Base-by-base conservation (phyloP, 1,284 basidiomycete genomes). In the Boletus semigastroideus region DNA sequence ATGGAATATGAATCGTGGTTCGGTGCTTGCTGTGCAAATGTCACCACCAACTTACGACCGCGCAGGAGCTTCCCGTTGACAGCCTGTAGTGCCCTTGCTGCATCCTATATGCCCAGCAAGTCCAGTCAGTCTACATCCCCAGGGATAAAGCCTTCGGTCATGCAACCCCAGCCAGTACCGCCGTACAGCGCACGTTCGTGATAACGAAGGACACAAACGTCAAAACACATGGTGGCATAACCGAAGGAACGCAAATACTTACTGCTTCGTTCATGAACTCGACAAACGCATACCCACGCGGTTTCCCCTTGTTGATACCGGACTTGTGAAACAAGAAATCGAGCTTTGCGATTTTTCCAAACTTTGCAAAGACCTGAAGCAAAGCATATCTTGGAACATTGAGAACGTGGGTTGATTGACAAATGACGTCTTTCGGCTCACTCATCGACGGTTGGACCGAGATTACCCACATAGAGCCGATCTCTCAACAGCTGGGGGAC, bases 261-360 rank as follows among this genome's bases (percentile, higher is more conserved):
- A 97, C 94, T 73, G 86, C 83, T 71, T 84, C 78, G 46, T 80
- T 79, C 28, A 78, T 78, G 65, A 86, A 98, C 72, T 98, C 93
- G 31, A 99, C 75, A 61, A 98, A 99, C 0, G 94, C 95, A 69
- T 95, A 99, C 3, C 96, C 96, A 17, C 94, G 78, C 1, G 96
- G 94, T 68, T 93, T 96, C 13, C 96, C 96, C 69, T 88, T 93
- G 62, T 87, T 73, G 5, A 87, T 79, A 0, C 96, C 96, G 0
- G 86, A 77, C 74, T 96, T 98, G 79, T 99, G 95, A 66, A 96
- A 97, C 61, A 98, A 79, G 68, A 88, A 96, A 70, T 99, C 96
- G 52, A 98, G 82, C 62, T 94, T 93, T 37, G 90, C 82, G 55
- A 98, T 82, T 70, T 91, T 94, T 56, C 96, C 96, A 65, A 87